Evolutionary conservation across 768 basidiomycete genomes (phyloP), one percentile per base, ranked within the genome.

Genomic region (Clitopilus passeckerianus): DNA sequence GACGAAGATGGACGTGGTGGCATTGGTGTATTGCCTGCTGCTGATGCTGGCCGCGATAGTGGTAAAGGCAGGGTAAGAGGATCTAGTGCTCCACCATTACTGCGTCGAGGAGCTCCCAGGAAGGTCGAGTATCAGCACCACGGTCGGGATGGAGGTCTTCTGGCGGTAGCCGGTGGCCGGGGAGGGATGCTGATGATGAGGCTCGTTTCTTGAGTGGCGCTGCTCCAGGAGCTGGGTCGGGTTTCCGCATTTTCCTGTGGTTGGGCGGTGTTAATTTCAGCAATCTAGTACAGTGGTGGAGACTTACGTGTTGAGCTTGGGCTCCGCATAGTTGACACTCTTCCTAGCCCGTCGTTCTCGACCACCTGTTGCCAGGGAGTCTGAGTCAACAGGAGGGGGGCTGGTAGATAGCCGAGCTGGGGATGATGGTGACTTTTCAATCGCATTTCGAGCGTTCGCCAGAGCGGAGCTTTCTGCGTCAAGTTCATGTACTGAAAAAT

Each of bases 271-370:
- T 65, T 60, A 63, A 54, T 23, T 55, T 46, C 54, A 59, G 34
- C 46, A 57, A 43, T 30, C 7, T 10, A 37, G 16, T 37, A 56
- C 34, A 41, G 14, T 24, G 50, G 30, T 41, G n/a, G 41, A 34
- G 27, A 84, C 86, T 56, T 68, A 91, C 90, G 90, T 93, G 70
- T 93, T 93, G 22, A 94, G 79, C 68, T 93, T 94, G 10, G 92
- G 92, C 67, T 94, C 92, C 0, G 91, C 77, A 64, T 94, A 93
- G 69, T 93, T 93, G 53, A 94, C 76, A 64, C 91, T 92, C 74
- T 88, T 93, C 53, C 92, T 80, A 18, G 79, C 70, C 55, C 87
- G 74, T 67, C 74, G 82, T 75, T 80, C 86, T 73, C 81, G 82
- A 67, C 67, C 84, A 70, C 65, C 78, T 64, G 57, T 65, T 22